Base-by-base conservation (phyloP, 768 basidiomycete species). In the Artomyces pyxidatus region DNA sequence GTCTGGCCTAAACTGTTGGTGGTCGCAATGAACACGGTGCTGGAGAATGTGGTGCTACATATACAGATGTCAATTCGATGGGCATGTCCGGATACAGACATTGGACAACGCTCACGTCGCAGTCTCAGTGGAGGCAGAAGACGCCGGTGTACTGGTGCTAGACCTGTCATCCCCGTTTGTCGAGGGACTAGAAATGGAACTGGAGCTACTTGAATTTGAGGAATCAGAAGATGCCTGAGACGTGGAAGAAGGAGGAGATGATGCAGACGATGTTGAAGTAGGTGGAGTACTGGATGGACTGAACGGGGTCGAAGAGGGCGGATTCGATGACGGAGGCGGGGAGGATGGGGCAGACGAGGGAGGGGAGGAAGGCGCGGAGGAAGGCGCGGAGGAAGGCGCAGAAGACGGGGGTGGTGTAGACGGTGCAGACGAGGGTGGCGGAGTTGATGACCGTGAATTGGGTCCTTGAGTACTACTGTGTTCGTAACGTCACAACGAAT, bases 1-100 rank as follows among this genome's bases (percentile, higher is more conserved):
- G 68, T 62, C 25, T 65, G 63, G 25, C 85, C 85, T 37, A 61
- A 60, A 52, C 64, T 68, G 58, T 85, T 73, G n/a, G 82, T 86
- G 1, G 80, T 81, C 10, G 73, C 75, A 23, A 84, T 52, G 50
- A 73, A 76, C 10, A 83, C 66, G 0, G 76, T 77, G 21, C 70
- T 76, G 49, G 65, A 62, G 45, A 81, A 66, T 2, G 78, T 83
- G 21, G 74, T 71, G 48, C 82, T 85, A 22, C 7, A 37, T 30
- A 26, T n/a, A 25, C 12, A 23, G 4, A n/a, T 28, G 9, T 12
- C 58, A 50, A 41, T 56, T 53, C 39, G 39, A 40, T 21, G 55
- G 11, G 48, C 50, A 30, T 56, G 39, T 37, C 41, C 17, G 27
- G 46, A 38, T 19, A 42, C 44, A 47, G 50, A 54, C 45, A 52